Conservation (phyloP, 495 filamentous ascomycete species). For the Penicillium subrubescens region DNA sequence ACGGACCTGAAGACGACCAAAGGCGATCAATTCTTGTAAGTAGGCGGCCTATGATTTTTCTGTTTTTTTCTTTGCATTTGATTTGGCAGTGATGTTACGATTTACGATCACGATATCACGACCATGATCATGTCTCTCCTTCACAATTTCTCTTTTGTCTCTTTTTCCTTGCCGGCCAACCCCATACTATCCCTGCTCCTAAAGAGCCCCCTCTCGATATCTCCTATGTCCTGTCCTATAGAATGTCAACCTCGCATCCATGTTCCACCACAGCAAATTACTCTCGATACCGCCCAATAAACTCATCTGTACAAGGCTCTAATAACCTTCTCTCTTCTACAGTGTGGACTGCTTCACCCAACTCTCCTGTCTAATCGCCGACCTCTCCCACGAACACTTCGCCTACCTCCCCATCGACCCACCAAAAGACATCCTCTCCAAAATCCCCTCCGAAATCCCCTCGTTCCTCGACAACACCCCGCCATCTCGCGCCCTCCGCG, state of each 20-base stretch:
- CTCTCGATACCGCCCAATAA: constrained; percentile 43
- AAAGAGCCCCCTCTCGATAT: neutral
- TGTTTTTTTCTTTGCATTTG: constrained; percentile 11
- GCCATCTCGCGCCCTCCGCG: constrained; percentile 57
- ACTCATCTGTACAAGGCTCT: constrained; percentile 38
- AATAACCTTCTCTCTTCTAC: constrained; percentile 40
- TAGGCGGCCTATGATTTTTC: constrained; percentile 31
- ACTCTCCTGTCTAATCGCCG: constrained; percentile 58
- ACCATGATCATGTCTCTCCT: constrained; percentile 18
- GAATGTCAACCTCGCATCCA: constrained; percentile 21
- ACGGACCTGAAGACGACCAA: constrained; percentile 60
- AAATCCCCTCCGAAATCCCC: constrained; percentile 57
- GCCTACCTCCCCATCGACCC: constrained; percentile 58
- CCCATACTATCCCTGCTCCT: constrained; percentile 19
- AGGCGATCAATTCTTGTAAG: constrained; percentile 67
- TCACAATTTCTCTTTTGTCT: constrained; percentile 20
- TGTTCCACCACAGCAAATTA: neutral
- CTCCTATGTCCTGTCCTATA: constrained; percentile 28
- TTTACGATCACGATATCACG: neutral
- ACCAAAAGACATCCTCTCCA: constrained; percentile 52
- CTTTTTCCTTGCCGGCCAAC: constrained; percentile 13
- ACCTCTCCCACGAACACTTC: constrained; percentile 60
- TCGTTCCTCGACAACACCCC: constrained; percentile 56
- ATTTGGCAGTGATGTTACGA: constrained; percentile 13
- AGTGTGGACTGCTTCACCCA: constrained; percentile 62